Evolutionary conservation across 495 filamentous ascomycete species (phyloP), one percentile per base, ranked within the genome.

Genomic region (Penicillium manginii): DNA sequence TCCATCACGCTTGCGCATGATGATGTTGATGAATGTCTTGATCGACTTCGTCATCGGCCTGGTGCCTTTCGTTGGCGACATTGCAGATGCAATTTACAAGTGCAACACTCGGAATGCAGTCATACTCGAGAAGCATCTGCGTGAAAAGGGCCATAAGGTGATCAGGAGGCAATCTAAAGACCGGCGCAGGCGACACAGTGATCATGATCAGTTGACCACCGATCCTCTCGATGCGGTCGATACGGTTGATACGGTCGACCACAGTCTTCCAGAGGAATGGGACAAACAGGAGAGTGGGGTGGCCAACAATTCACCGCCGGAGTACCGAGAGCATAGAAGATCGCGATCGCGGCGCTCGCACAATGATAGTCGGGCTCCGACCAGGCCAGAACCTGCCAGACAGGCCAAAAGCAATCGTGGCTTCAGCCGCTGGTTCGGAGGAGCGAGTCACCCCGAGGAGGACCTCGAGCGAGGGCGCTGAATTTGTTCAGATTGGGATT

Each of bases 11-110:
- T 65, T 92, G 33, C 76, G 72, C 40, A 69, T 68, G n/a, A 74
- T 77, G 64, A 97, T 98, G 93, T 55, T 90, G 52, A 70, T 90
- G 56, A 91, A 96, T 71, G 81, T 97, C 45, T 48, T 85, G 3
- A 50, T 93, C 26, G 94, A 97, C 71, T 90, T 96, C 60, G 63
- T 84, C 52, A 79, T 97, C 42, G 94, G 94, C 14, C 76, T 98
- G 8, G 77, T 96, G 18, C 94, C 94, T 1, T 83, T 97, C 60
- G 52, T 96, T 6, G 94, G 94, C 18, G 94, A 97, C 64, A 22
- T 98, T 22, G 83, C 83, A 35, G 94, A 98, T 67, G 84, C 83
- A 7, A 64, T 81, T 2, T 85, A 80, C 65, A 83, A 83, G 55
- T 75, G 86, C 69, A 96, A 96, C 67, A 92, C 90, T 2, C 79